Evolutionary conservation across 179 eudicot species (phyloP).

Genomic region (Sideroxylon spinosum): DNA sequence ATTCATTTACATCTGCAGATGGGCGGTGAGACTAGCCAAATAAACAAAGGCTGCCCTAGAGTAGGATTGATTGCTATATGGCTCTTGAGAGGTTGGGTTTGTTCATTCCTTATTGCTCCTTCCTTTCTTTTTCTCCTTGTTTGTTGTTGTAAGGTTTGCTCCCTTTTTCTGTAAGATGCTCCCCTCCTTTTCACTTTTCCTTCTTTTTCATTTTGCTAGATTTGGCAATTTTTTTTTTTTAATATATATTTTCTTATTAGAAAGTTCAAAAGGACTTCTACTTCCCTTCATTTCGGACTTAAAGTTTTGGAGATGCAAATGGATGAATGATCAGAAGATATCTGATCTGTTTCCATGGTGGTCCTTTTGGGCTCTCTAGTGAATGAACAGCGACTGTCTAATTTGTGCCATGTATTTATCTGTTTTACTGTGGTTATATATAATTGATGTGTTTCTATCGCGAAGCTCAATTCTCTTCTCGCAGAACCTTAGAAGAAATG

Average conservation of each 20-base stretch:
- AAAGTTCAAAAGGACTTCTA: too few relatives aligned
- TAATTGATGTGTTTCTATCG: neutral
- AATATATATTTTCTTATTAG: too few relatives aligned
- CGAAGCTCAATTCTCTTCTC: neutral
- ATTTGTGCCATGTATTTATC: too few relatives aligned
- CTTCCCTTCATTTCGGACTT: neutral
- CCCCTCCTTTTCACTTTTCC: neutral
- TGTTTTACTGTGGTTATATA: neutral
- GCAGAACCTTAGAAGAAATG: neutral
- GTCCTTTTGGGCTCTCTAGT: neutral
- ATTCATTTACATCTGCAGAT: slow-evolving; percentile 59
- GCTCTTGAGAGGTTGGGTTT: slow-evolving; percentile 3
- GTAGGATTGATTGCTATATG: neutral
- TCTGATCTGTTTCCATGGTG: neutral
- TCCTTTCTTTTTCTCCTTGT: neutral
- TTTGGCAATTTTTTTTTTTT: too few relatives aligned
- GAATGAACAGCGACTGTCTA: too few relatives aligned
- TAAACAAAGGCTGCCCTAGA: slow-evolving; percentile 3
- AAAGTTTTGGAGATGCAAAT: slow-evolving; percentile 13
- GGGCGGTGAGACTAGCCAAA: slow-evolving; percentile 36
- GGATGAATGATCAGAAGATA: neutral
- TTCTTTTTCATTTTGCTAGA: too few relatives aligned
- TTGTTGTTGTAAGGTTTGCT: slow-evolving; percentile 11
- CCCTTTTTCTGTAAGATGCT: neutral
- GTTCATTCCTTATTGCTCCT: slow-evolving; percentile 14